These are phyloP conservation scores for Fraxinus dipetala DNA, from an alignment of 305 asterid genomes.

Conservation along the genomic window DNA sequence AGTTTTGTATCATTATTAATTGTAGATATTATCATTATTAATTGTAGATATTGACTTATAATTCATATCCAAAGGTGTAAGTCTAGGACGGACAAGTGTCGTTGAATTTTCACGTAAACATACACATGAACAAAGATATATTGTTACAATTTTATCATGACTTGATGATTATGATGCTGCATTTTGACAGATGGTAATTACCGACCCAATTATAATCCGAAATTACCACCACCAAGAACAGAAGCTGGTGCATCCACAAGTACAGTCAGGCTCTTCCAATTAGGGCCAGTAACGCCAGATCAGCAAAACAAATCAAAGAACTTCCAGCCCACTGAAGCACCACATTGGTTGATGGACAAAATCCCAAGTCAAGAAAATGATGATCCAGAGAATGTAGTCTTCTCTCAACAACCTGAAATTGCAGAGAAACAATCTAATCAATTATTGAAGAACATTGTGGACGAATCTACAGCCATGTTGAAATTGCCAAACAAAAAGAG, in stretches of 20 bases:
- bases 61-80: background rate
- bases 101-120: background rate
- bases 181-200: conserved; percentile 48
- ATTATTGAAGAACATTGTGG: conserved; percentile 27
- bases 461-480: conserved; percentile 18
- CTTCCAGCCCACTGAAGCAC: conserved; percentile 37
- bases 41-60: background rate
- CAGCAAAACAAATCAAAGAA: conserved; percentile 38
- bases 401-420: conserved; percentile 32
- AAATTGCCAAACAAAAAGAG: conserved; percentile 28
- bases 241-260: conserved; percentile 44
- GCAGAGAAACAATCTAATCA: conserved; percentile 32
- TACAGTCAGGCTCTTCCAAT: conserved; percentile 32
- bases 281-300: conserved; percentile 61
- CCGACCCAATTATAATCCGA: conserved; percentile 35
- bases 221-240: conserved; percentile 39
- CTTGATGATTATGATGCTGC: conserved; percentile 26
- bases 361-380: conserved; percentile 36
- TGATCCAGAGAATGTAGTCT: conserved; percentile 27
- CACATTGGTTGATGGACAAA: conserved; percentile 27
- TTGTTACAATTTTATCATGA: conserved; percentile 5
- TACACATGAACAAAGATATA: conserved; percentile 9
- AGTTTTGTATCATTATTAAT: background rate
- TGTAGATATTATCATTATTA: background rate
- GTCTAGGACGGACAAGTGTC: conserved; percentile 11